These are phyloP conservation scores for Penicillium canariense DNA, from an alignment of 495 filamentous ascomycete species.

Conservation along the genomic window DNA sequence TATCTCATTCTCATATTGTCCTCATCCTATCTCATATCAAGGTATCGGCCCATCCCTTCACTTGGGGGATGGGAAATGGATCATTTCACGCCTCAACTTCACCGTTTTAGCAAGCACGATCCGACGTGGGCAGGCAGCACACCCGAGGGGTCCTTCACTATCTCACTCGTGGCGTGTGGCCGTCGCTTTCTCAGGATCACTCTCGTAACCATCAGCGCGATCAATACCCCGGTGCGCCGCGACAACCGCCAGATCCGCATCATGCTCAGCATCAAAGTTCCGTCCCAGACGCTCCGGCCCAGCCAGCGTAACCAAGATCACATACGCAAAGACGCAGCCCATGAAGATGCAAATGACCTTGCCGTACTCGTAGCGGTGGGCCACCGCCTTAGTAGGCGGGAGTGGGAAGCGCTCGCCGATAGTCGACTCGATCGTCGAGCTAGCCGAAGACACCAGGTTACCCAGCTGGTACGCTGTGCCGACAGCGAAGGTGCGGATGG, in stretches of 20 bases:
- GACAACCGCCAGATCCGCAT: slow-evolving; percentile 59
- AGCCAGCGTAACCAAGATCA: slow-evolving; percentile 68
- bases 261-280: slow-evolving; percentile 63
- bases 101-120: background rate
- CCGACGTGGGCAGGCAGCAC: background rate
- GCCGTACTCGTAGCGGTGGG: slow-evolving; percentile 73
- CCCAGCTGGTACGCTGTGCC: slow-evolving; percentile 84
- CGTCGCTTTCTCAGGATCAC: slow-evolving; percentile 22
- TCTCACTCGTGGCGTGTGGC: slow-evolving; percentile 3
- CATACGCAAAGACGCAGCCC: slow-evolving; percentile 85
- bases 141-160: background rate
- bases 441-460: slow-evolving; percentile 77
- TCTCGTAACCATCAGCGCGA: slow-evolving; percentile 1
- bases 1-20: background rate
- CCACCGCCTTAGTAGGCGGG: slow-evolving; percentile 43
- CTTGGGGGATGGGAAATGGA: background rate
- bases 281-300: slow-evolving; percentile 74
- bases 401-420: slow-evolving; percentile 81
- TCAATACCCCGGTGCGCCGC: slow-evolving; percentile 19
- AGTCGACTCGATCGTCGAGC: slow-evolving; percentile 78
- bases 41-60: no score
- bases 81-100: background rate
- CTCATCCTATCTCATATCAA: background rate
- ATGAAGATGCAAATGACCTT: slow-evolving; percentile 92
- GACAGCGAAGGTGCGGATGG: slow-evolving; percentile 81